Conservation (phyloP, 2,329 filamentous ascomycete genomes). For the Claviceps sp. region DNA sequence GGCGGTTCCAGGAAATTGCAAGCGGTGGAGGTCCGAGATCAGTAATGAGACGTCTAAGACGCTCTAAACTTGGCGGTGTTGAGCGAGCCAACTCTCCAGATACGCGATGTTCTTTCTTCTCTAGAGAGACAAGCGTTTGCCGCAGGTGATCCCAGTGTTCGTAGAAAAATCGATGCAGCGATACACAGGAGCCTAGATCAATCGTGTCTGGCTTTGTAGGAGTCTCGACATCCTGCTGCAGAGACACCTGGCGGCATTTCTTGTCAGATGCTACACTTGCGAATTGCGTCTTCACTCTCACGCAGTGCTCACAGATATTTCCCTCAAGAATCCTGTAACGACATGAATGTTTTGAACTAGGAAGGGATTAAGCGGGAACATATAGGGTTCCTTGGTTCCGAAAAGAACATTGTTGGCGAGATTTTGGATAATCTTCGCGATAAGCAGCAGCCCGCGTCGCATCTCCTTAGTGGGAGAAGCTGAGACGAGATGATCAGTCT, state of each 20-base stretch:
- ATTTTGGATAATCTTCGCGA: slow-evolving; percentile 60
- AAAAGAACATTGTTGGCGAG: slow-evolving; percentile 60
- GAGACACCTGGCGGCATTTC: slow-evolving; percentile 26
- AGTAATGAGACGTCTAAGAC: slow-evolving; percentile 47
- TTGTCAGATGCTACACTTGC: slow-evolving; percentile 1
- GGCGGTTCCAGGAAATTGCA: slow-evolving; percentile 56
- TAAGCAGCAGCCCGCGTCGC: slow-evolving; percentile 52
- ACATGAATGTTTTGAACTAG: slow-evolving; percentile 54
- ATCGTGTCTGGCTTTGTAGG: slow-evolving; percentile 35
- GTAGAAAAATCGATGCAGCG: slow-evolving; percentile 55
- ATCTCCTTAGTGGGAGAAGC: slow-evolving; percentile 52
- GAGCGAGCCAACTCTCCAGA: slow-evolving; percentile 38
- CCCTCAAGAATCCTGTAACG: slow-evolving; percentile 52
- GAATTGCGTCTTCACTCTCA: neutral
- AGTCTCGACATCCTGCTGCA: slow-evolving; percentile 29
- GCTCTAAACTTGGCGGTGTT: slow-evolving; percentile 44
- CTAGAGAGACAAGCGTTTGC: slow-evolving; percentile 47
- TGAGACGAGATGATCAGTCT: slow-evolving; percentile 51
- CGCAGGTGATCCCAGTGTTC: slow-evolving; percentile 60
- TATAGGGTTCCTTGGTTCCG: slow-evolving; percentile 58
- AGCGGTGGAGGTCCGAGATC: slow-evolving; percentile 55
- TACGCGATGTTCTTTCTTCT: slow-evolving; percentile 42
- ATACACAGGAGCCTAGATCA: slow-evolving; percentile 59
- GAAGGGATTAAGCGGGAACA: slow-evolving; percentile 59
- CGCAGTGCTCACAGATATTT: slow-evolving; percentile 45